These are phyloP conservation scores for Pezicula radicicola DNA, from an alignment of 2,329 filamentous ascomycete genomes.

Conservation along the genomic window DNA sequence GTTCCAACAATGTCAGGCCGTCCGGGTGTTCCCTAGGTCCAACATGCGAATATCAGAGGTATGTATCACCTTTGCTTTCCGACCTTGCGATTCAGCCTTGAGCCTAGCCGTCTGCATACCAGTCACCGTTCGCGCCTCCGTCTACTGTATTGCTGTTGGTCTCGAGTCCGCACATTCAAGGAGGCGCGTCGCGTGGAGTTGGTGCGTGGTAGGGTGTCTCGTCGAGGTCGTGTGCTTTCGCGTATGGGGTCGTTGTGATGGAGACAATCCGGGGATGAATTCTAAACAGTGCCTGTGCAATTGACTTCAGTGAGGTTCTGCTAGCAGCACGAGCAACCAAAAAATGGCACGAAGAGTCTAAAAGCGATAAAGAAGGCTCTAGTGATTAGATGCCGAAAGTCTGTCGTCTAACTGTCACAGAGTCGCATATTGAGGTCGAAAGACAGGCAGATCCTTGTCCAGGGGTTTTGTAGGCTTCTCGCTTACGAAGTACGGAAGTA, in stretches of 20 bases:
- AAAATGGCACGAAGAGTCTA: too few species aligned
- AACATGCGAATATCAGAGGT: not conserved
- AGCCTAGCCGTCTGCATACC: conserved; percentile 46
- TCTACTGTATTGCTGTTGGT: conserved; percentile 23
- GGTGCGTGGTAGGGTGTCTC: not conserved
- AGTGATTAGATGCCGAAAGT: too few species aligned
- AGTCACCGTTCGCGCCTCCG: conserved; percentile 29
- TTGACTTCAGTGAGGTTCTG: too few species aligned
- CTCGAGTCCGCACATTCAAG: conserved; percentile 26
- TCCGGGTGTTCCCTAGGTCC: conserved; percentile 6
- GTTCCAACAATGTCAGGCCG: conserved; percentile 7
- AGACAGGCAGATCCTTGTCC: too few species aligned
- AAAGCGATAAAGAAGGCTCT: too few species aligned
- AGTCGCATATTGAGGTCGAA: too few species aligned
- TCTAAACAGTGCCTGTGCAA: too few species aligned
- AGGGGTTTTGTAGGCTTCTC: too few species aligned
- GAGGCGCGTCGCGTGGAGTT: conserved; percentile 12
- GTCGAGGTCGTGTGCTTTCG: not conserved
- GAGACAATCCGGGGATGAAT: not conserved
- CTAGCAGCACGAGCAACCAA: too few species aligned
- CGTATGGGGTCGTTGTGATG: not conserved
- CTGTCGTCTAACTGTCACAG: too few species aligned
- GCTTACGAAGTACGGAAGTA: too few species aligned
- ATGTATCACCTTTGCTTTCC: conserved; percentile 55
- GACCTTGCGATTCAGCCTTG: conserved; percentile 55